A percentile compares a stretch with the other conserved stretches of the same genome.
These are phyloP conservation scores for Aspergillus diversus DNA, from an alignment of 495 filamentous ascomycete genomes.

Conservation along the genomic window DNA sequence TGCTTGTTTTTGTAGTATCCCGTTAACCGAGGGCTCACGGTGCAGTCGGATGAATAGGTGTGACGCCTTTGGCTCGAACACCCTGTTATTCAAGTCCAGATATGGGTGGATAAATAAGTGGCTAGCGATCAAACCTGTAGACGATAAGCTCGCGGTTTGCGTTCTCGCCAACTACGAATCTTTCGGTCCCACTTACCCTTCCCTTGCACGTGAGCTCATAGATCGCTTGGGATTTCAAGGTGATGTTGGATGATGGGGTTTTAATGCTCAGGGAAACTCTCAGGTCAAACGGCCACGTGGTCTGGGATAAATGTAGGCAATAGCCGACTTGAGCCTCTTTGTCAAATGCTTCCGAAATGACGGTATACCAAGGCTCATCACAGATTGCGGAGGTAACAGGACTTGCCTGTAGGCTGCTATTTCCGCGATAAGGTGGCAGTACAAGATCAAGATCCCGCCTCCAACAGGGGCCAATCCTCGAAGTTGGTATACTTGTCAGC, in stretches of 20 bases:
- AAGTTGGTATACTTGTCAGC: conserved; percentile 59
- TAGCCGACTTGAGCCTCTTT: conserved; percentile 56
- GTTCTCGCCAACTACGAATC: conserved; percentile 66
- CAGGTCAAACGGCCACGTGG: conserved; percentile 30
- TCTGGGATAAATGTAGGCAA: conserved; percentile 50
- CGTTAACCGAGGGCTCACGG: neutral
- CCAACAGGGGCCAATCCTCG: conserved; percentile 56
- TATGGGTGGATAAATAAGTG: neutral
- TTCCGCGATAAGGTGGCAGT: conserved; percentile 43
- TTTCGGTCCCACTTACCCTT: conserved; percentile 63
- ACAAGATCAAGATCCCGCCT: conserved; percentile 50
- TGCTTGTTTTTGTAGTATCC: conserved; percentile 1
- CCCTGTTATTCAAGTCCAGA: neutral
- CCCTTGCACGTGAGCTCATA: conserved; percentile 57
- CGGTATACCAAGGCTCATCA: conserved; percentile 40
- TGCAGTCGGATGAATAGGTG: neutral
- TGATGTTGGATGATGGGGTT: conserved; percentile 40
- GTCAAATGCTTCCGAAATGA: conserved; percentile 59
- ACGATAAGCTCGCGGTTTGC: conserved; percentile 54
- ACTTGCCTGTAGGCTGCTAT: conserved; percentile 33
- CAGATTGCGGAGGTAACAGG: conserved; percentile 28
- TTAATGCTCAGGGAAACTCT: conserved; percentile 36
- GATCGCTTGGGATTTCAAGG: conserved; percentile 50
- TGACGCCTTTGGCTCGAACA: neutral
- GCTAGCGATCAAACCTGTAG: conserved; percentile 53